Conservation (phyloP, 2,329 filamentous ascomycete genomes). For the Helminthosporium solani region DNA sequence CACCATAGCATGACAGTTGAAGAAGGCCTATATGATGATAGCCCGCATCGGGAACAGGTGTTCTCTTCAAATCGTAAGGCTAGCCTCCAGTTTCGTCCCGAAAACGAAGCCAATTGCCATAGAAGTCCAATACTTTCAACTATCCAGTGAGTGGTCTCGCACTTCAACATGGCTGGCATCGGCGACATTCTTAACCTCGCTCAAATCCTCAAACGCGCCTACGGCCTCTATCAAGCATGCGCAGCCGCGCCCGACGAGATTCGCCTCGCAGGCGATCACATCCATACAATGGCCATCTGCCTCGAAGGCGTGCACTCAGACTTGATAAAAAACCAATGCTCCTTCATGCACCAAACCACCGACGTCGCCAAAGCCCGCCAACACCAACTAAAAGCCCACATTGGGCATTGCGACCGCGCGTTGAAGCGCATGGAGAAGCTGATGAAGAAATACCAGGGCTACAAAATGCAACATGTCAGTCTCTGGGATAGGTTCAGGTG, state of each 20-base stretch:
- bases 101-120: background rate
- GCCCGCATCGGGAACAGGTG: background rate
- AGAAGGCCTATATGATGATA: background rate
- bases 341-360: slow-evolving; percentile 11
- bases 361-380: slow-evolving; percentile 5
- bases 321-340: slow-evolving; percentile 7
- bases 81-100: too few species aligned
- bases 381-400: slow-evolving; percentile 7
- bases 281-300: slow-evolving; percentile 16
- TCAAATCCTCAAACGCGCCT: slow-evolving; percentile 12
- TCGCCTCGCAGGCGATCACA: slow-evolving; percentile 12
- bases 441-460: slow-evolving; percentile 11
- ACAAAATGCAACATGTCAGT: slow-evolving; percentile 8
- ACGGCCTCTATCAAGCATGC: slow-evolving; percentile 13
- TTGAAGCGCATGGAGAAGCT: slow-evolving; percentile 9
- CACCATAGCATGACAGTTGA: background rate
- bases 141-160: background rate
- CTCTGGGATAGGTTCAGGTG: slow-evolving; percentile 16
- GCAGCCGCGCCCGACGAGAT: slow-evolving; percentile 14
- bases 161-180: slow-evolving; percentile 7
- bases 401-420: slow-evolving; percentile 9
- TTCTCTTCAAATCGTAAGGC: background rate
- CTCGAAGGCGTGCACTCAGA: slow-evolving; percentile 16
- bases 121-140: background rate
- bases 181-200: slow-evolving; percentile 11